Evolutionary conservation across 1,284 basidiomycete species (phyloP).

Genomic region (Ganoderma lingzhi): DNA sequence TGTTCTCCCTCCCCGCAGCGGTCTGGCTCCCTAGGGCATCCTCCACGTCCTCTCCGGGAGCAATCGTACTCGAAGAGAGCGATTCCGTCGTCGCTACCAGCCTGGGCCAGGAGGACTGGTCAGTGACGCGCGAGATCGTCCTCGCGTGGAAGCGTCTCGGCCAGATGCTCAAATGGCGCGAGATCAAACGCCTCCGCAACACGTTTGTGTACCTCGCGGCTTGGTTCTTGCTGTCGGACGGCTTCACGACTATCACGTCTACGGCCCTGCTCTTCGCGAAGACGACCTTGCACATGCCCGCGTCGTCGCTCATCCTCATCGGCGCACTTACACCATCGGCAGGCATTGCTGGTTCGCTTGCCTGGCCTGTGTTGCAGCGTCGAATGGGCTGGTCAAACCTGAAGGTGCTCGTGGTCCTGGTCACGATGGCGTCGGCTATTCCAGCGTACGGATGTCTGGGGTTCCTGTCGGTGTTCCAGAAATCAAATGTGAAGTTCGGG

Average conservation of each 20-base stretch:
- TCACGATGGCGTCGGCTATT: constrained; percentile 72
- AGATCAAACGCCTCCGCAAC: constrained; percentile 79
- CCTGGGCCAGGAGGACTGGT: constrained; percentile 49
- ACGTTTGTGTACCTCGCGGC: constrained; percentile 89
- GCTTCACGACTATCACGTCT: constrained; percentile 85
- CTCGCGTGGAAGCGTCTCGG: constrained; percentile 74
- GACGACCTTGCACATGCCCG: constrained; percentile 77
- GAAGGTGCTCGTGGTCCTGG: constrained; percentile 70
- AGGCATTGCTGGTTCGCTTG: constrained; percentile 79
- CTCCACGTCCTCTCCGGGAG: constrained; percentile 18
- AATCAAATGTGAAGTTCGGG: constrained; percentile 57
- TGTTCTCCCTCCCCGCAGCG: constrained; percentile 80
- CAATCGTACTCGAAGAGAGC: constrained; percentile 28
- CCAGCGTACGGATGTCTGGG: constrained; percentile 87
- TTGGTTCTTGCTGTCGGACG: constrained; percentile 93
- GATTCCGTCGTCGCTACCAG: constrained; percentile 20
- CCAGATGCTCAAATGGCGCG: constrained; percentile 71
- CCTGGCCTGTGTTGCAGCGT: constrained; percentile 75
- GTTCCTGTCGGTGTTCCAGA: constrained; percentile 64
- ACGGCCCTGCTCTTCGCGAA: constrained; percentile 87
- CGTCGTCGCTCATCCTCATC: constrained; percentile 75
- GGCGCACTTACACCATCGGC: constrained; percentile 73
- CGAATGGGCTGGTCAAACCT: constrained; percentile 71
- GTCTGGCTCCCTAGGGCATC: constrained; percentile 67
- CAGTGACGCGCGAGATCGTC: constrained; percentile 56